A percentile compares a stretch with the other conserved stretches of the same genome.
These are phyloP conservation scores for Tetraselmis chui DNA, from an alignment of 139 green algal genomes.

Conservation along the genomic window DNA sequence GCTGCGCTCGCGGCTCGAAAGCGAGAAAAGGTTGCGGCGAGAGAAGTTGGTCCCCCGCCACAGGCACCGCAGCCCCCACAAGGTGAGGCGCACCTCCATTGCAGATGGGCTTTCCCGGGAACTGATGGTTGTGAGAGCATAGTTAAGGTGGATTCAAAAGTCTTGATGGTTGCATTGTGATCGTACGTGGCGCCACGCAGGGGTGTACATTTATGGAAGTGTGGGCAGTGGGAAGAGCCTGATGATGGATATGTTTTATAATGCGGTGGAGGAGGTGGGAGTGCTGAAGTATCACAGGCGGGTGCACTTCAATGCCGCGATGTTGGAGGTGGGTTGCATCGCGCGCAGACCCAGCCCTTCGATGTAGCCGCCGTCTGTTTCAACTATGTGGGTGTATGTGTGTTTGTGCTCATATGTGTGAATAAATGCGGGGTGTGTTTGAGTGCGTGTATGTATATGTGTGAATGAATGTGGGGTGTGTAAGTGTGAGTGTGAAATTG, in stretches of 20 bases:
- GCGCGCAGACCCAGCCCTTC: slow-evolving; percentile 43
- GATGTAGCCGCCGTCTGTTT: slow-evolving; percentile 31
- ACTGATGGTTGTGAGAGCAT: too few relatives aligned
- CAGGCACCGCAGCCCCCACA: slow-evolving; percentile 19
- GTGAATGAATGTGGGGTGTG: too few relatives aligned
- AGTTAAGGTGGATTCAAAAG: too few relatives aligned
- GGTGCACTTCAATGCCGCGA: slow-evolving; percentile 75
- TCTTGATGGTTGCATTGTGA: too few relatives aligned
- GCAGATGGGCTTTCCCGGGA: too few relatives aligned
- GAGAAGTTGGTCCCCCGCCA: slow-evolving; percentile 29
- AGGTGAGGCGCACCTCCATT: too few relatives aligned
- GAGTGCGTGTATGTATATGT: too few relatives aligned
- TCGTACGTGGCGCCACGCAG: too few relatives aligned
- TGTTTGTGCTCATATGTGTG: too few relatives aligned
- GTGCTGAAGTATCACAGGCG: slow-evolving; percentile 26
- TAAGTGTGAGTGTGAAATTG: too few relatives aligned
- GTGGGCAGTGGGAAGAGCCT: slow-evolving; percentile 64
- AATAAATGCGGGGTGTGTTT: too few relatives aligned
- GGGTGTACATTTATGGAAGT: slow-evolving; percentile 55
- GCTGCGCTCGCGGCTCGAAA: neutral
- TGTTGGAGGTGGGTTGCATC: slow-evolving; percentile 61
- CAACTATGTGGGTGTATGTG: too few relatives aligned
- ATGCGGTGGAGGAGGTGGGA: slow-evolving; percentile 6
- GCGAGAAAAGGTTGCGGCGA: neutral
- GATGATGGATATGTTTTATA: slow-evolving; percentile 56